Conservation (phyloP, 2,329 filamentous ascomycete species). For the Ophidiomyces ophidiicola region DNA sequence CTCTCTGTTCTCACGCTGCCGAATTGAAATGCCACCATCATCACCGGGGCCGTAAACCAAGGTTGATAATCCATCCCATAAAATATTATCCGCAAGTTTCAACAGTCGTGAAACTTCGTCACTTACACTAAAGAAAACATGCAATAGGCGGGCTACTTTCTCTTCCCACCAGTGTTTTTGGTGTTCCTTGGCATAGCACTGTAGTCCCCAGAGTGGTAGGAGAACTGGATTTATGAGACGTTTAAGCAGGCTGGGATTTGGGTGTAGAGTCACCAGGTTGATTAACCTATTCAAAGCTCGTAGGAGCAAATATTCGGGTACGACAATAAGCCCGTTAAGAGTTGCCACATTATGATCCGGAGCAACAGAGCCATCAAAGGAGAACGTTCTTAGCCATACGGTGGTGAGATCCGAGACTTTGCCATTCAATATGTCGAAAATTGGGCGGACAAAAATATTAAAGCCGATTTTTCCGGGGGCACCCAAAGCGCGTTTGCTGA, state of each 20-base stretch:
- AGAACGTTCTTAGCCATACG: slow-evolving; percentile 22
- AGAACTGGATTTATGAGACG: slow-evolving; percentile 30
- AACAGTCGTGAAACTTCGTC: slow-evolving; percentile 26
- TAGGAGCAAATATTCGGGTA: slow-evolving; percentile 21
- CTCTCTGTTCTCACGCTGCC: slow-evolving; percentile 17
- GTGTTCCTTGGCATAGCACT: slow-evolving; percentile 27
- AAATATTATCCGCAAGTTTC: slow-evolving; percentile 30
- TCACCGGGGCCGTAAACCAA: slow-evolving; percentile 26
- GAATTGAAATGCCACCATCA: slow-evolving; percentile 20
- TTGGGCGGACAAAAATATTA: slow-evolving; percentile 31
- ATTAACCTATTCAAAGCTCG: slow-evolving; percentile 28
- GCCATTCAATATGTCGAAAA: slow-evolving; percentile 29
- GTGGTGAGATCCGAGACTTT: slow-evolving; percentile 19
- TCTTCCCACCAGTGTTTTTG: slow-evolving; percentile 20
- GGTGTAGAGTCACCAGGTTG: slow-evolving; percentile 30
- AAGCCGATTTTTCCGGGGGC: slow-evolving; percentile 31
- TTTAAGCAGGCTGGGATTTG: slow-evolving; percentile 34
- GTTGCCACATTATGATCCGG: neutral
- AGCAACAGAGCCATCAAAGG: slow-evolving; percentile 13
- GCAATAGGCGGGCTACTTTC: slow-evolving; percentile 24
- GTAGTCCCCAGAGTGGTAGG: slow-evolving; percentile 32
- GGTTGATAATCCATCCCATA: slow-evolving; percentile 30
- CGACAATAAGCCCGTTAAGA: slow-evolving; percentile 15
- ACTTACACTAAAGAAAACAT: slow-evolving; percentile 33
- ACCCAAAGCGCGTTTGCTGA: slow-evolving; percentile 30